Evolutionary conservation across 108 stramenopile genomes (phyloP).

Genomic region (Cyclotella distinguenda): DNA sequence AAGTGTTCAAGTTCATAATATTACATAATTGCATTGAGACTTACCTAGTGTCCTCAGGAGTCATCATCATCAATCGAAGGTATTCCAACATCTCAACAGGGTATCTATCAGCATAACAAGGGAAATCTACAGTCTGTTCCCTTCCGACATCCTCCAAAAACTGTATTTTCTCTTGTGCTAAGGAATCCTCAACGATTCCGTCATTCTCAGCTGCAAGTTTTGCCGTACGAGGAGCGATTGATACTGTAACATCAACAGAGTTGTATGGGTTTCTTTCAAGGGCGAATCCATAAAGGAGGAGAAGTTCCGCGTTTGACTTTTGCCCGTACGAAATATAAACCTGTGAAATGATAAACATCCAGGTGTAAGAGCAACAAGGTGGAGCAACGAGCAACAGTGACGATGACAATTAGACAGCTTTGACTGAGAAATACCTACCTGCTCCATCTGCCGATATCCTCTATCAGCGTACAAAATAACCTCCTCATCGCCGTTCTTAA

Average conservation of each 20-base stretch:
- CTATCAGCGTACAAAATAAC: constrained; percentile 93
- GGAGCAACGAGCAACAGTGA: constrained; percentile 3
- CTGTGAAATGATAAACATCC: not conserved
- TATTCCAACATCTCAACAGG: constrained; percentile 94
- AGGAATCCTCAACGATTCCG: constrained; percentile 58
- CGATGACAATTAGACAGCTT: too few relatives aligned
- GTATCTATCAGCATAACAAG: constrained; percentile 93
- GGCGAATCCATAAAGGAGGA: constrained; percentile 94
- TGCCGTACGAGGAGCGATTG: constrained; percentile 74
- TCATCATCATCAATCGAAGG: constrained; percentile 92
- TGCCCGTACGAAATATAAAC: constrained; percentile 92
- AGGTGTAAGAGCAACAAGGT: not conserved
- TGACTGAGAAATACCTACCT: constrained; percentile 43
- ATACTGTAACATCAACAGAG: constrained; percentile 91
- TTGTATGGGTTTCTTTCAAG: constrained; percentile 96
- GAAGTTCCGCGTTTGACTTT: constrained; percentile 92
- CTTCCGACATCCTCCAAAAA: constrained; percentile 83
- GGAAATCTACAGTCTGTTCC: constrained; percentile 84
- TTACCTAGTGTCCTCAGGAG: constrained; percentile 78
- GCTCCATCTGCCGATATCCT: constrained; percentile 93
- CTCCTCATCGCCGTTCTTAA: constrained; percentile 88
- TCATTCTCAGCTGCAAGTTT: constrained; percentile 48
- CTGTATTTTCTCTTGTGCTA: constrained; percentile 85
- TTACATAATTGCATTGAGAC: too few relatives aligned
- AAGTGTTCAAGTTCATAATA: too few relatives aligned